These are phyloP conservation scores for Cladosporium sp. DNA, from an alignment of 2,329 filamentous ascomycete genomes.

Conservation along the genomic window DNA sequence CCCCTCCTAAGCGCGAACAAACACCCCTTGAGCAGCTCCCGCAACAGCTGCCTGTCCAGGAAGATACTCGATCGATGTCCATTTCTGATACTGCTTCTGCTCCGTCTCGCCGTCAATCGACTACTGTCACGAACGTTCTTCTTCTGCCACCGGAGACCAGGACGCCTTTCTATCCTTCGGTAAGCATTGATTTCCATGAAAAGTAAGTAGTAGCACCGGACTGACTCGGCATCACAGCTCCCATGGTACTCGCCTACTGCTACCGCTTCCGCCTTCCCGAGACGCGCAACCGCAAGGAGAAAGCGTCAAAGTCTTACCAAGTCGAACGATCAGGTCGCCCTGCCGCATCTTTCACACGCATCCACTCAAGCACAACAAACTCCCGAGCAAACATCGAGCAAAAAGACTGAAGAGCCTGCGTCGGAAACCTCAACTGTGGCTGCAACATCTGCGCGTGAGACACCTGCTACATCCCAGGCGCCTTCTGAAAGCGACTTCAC, in stretches of 20 bases:
- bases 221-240: conserved; percentile 35
- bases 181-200: conserved; percentile 18
- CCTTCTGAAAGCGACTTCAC: conserved; percentile 52
- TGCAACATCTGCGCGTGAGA: conserved; percentile 47
- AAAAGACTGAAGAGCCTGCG: conserved; percentile 26
- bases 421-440: conserved; percentile 44
- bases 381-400: not conserved
- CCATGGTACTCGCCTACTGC: conserved; percentile 59
- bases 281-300: conserved; percentile 46
- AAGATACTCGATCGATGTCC: conserved; percentile 7
- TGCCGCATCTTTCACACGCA: conserved; percentile 36
- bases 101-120: conserved; percentile 19
- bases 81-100: conserved; percentile 13
- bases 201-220: not conserved
- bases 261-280: conserved; percentile 46
- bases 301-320: conserved; percentile 35
- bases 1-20: conserved; percentile 12
- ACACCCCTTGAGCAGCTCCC: conserved; percentile 3
- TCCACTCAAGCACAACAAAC: conserved; percentile 4
- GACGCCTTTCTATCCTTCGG: conserved; percentile 48
- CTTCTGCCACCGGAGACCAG: conserved; percentile 18
- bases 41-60: conserved; percentile 12
- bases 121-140: conserved; percentile 13
- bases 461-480: conserved; percentile 55
- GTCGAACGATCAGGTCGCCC: conserved; percentile 42